Conservation (phyloP, 805 yeast species). For the Pichia deserticola region DNA sequence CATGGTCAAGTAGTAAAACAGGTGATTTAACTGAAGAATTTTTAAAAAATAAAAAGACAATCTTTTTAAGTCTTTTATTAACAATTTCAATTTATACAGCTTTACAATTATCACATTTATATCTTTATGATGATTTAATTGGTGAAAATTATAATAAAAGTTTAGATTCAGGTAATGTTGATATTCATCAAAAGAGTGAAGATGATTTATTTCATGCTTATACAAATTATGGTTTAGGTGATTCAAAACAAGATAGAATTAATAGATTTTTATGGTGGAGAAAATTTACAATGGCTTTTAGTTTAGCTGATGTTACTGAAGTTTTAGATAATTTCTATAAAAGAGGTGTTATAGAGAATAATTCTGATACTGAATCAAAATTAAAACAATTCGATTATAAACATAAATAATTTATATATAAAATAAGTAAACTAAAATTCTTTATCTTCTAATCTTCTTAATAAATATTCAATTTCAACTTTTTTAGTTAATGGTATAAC, state of each 20-base stretch:
- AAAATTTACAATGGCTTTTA: conserved; percentile 23
- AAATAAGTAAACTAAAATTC: conserved; percentile 5
- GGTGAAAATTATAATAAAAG: conserved; percentile 23
- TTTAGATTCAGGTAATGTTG: conserved; percentile 14
- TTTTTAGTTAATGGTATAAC: conserved; percentile 92
- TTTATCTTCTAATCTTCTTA: conserved; percentile 68
- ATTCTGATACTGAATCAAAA: background rate
- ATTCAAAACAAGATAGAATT: conserved; percentile 41
- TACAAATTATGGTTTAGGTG: conserved; percentile 46
- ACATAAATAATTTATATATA: background rate
- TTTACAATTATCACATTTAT: conserved; percentile 25
- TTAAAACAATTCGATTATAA: background rate
- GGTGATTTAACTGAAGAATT: conserved; percentile 23
- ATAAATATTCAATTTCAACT: conserved; percentile 87
- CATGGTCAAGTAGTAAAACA: conserved; percentile 23
- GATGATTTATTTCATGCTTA: conserved; percentile 35
- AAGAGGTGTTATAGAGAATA: conserved; percentile 10
- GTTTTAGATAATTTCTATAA: conserved; percentile 15
- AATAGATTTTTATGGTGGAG: conserved; percentile 54
- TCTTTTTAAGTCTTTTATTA: conserved; percentile 21
- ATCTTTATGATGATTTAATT: conserved; percentile 26
- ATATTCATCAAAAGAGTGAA: conserved; percentile 34
- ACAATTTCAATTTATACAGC: conserved; percentile 22
- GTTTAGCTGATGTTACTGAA: conserved; percentile 19
- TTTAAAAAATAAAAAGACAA: conserved; percentile 21